Percentiles rank a stretch among this genome's conserved stretches.
These are phyloP conservation scores for Neurospora pannonica DNA, from an alignment of 495 filamentous ascomycete species.

Conservation along the genomic window DNA sequence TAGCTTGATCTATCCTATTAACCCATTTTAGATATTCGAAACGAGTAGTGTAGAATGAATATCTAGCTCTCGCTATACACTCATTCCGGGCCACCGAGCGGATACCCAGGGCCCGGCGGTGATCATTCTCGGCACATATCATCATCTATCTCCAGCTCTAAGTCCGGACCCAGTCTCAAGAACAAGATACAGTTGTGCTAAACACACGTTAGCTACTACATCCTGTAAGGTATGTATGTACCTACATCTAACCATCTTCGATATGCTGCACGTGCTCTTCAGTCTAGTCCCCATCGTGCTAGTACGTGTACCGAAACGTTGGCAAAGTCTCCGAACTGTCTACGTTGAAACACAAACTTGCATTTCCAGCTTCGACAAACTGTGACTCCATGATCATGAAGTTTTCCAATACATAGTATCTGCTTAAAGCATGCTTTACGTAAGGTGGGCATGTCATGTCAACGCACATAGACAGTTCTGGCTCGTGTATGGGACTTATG, in stretches of 20 bases:
- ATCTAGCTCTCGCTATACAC: not conserved
- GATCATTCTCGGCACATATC: not conserved
- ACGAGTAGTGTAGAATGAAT: not conserved
- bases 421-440: not conserved
- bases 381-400: not conserved
- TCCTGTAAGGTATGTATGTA: not conserved
- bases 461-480: not conserved
- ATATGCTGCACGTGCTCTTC: not conserved
- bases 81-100: not conserved
- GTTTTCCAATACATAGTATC: not conserved
- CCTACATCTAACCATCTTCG: not conserved
- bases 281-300: not conserved
- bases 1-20: not conserved
- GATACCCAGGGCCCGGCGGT: not conserved
- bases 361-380: not conserved
- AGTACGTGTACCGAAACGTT: not conserved
- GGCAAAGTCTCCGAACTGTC: not conserved
- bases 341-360: not conserved
- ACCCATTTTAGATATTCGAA: not conserved
- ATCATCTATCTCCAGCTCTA: not conserved
- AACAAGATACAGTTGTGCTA: not conserved
- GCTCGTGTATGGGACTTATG: not conserved
- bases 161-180: not conserved
- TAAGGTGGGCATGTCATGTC: not conserved
- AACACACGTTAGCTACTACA: not conserved